Evolutionary conservation across 2,329 filamentous ascomycete species (phyloP), one percentile per base, ranked within the genome.

Genomic region (Periconia sp.): DNA sequence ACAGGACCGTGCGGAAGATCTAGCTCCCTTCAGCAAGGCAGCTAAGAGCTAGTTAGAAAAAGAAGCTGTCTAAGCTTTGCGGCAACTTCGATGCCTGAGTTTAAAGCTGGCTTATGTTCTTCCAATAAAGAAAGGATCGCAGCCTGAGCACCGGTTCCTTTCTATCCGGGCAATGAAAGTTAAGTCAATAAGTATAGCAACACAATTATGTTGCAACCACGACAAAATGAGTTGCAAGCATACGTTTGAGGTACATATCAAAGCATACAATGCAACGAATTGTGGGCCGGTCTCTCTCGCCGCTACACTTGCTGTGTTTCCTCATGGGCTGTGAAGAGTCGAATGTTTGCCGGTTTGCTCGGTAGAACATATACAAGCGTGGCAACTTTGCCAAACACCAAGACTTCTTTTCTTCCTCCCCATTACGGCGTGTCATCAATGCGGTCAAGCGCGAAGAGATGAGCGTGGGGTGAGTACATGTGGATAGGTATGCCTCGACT

Each of bases 1-100:
- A 61, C 60, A 42, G 47, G 49, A 31, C 51, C 49, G 52, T 57
- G 54, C 54, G 41, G 52, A 41, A 45, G 11, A 30, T 52, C 47
- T 52, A 53, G 52, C 58, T 57, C 47, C 50, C 23, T 35, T 23
- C 37, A 18, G 45, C 13, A 52, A 45, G 33, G 33, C 15, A 11
- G 3, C 3, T 6, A 37, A 37, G 15, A 13, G 5, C 33, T 37
- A 11, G 15, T n/a, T 37, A 11, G 33, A 37, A 5, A 37, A 5
- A 37, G 33, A 37, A 37, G 33, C 11, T 37, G 6, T 37, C 33
- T n/a, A 37, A 11, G 13, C 10, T 13, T 37, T 37, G 11, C 33
- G 33, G 33, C 33, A 3, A 37, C 15, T 5, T 27, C 23, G 23
- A 27, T 27, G 5, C 23, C 23, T 27, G 23, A 8, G 23, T 27